Evolutionary conservation across 345 rosid genomes (phyloP).

Genomic region (Acer saccharum): DNA sequence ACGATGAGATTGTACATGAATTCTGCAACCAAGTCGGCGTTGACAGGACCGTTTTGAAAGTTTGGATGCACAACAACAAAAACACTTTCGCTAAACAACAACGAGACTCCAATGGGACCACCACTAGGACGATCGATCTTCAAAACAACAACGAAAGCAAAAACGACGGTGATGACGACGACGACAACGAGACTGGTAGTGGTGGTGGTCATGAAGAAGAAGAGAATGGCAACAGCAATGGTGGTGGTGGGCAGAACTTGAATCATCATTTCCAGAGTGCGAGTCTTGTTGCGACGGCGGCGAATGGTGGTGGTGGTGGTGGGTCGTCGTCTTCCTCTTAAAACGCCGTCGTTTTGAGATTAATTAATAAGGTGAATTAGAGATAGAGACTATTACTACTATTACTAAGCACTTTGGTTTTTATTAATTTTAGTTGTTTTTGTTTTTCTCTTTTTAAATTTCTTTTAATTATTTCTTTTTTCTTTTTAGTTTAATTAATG

Average conservation of each 20-base stretch:
- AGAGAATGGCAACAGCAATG: neutral
- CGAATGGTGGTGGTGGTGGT: neutral
- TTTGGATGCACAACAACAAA: constrained; percentile 99
- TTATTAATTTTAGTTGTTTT: constrained; percentile 22
- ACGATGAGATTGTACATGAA: constrained; percentile 57
- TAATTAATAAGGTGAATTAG: constrained; percentile 31
- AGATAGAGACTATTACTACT: neutral
- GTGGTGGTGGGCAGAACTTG: constrained; percentile 21
- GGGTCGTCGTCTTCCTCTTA: constrained; percentile 59
- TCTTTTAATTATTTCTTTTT: constrained; percentile 8
- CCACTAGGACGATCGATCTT: neutral
- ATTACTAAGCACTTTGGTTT: neutral
- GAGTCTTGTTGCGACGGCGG: constrained; percentile 24
- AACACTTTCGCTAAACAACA: constrained; percentile 44
- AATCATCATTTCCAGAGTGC: constrained; percentile 36
- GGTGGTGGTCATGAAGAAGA: neutral
- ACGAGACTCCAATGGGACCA: constrained; percentile 15
- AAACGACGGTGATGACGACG: constrained; percentile 1
- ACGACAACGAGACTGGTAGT: neutral
- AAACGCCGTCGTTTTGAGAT: neutral
- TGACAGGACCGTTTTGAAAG: constrained; percentile 72
- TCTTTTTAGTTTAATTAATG: constrained; percentile 36
- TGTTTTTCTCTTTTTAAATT: constrained; percentile 1
- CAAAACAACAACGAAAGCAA: constrained; percentile 7
- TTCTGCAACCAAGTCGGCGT: constrained; percentile 76